Conservation (phyloP, 2,329 filamentous ascomycete species). For the Colletotrichum sp. region DNA sequence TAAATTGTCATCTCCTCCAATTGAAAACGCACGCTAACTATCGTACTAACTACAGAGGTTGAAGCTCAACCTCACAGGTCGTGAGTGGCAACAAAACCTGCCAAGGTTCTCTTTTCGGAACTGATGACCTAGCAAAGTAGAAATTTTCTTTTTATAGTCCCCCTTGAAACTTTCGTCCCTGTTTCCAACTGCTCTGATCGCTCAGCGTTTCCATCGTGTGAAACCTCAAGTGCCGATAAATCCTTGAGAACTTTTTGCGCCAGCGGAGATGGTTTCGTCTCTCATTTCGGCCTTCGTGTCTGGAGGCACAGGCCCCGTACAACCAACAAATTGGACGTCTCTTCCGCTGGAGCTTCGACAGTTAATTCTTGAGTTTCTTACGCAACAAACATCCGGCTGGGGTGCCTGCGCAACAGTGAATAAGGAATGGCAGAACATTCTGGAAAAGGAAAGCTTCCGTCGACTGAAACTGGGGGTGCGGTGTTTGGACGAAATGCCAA, state of each 20-base stretch:
- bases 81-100: background rate
- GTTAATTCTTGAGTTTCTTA: background rate
- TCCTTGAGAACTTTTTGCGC: background rate
- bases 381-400: constrained; percentile 27
- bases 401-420: constrained; percentile 35
- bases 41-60: background rate
- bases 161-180: background rate
- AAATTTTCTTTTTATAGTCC: background rate
- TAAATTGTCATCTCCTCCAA: background rate
- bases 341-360: background rate
- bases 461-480: constrained; percentile 27
- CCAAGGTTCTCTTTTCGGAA: background rate
- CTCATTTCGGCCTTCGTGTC: background rate
- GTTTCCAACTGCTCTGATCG: background rate
- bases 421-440: constrained; percentile 36
- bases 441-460: constrained; percentile 33
- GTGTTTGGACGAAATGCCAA: constrained; percentile 28
- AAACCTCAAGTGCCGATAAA: background rate
- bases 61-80: background rate
- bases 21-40: too few relatives aligned
- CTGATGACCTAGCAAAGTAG: background rate
- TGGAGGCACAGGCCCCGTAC: too few relatives aligned
- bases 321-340: background rate
- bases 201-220: background rate
- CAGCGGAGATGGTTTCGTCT: background rate